Base-by-base conservation (phyloP, 345 rosid species). In the Salix arbutifolia region DNA sequence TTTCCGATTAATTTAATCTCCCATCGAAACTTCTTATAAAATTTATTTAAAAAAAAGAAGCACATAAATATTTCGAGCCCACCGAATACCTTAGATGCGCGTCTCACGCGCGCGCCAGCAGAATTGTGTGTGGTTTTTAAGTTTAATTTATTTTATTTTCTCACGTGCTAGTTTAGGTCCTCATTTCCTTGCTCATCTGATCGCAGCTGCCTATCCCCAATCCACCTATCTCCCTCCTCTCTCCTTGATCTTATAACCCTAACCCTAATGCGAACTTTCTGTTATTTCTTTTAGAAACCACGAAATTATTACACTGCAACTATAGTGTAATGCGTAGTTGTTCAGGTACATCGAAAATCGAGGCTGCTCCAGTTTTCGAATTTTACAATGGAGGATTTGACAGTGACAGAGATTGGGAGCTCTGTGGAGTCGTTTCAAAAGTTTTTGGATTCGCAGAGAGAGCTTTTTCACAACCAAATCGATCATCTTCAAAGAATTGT, bases 401-500 rank as follows among this genome's bases (percentile, higher is more conserved):
- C 58, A 58, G 84, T 70, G 64, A 40, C 58, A 71, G 89, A 90
- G 81, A 78, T 91, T 80, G 91, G 95, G 80, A 86, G 82, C 80
- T 86, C 98, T 11, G 83, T 77, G 71, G 97, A 84, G 87, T 89
- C 91, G 50, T 86, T 96, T 50, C 83, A 73, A 79, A 86, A 84
- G 86, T 80, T 90, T 21, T 56, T 94, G 79, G 90, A 82, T 48
- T 82, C 92, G 21, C 99, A 94, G 85, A 90, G 79, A 70, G 92
- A 84, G 82, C 84, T 94, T 40, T 90, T 96, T 74, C 97, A 89
- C 82, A 72, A 86, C 78, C 98, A 94, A 92, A 86, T 94, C 92
- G 91, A 91, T 73, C 92, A 94, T 83, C 89, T 94, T 30, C 93
- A 88, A 77, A 79, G 84, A 74, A 87, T 96, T 35, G 92, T 96